Conservation (phyloP, 208 protist species). For the Borovskyia barvae region DNA sequence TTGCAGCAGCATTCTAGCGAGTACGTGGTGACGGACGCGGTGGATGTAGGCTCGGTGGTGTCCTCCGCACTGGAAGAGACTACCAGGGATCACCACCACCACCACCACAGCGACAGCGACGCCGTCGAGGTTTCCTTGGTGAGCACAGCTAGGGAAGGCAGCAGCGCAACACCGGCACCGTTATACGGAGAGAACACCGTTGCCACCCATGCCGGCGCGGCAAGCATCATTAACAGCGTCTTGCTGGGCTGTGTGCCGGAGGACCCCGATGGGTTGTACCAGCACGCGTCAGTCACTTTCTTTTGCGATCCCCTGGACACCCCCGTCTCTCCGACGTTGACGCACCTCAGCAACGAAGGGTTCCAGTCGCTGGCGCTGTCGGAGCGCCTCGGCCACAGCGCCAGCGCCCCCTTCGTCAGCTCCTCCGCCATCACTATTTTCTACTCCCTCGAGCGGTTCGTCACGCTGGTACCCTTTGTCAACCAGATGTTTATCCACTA, state of each 20-base stretch:
- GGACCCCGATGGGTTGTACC: constrained; percentile 9
- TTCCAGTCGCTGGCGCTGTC: constrained; percentile 12
- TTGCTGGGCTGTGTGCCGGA: constrained; percentile 40
- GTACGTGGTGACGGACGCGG: too few species aligned
- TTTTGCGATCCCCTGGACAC: constrained; percentile 12
- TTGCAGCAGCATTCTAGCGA: too few species aligned
- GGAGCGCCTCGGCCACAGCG: constrained; percentile 4
- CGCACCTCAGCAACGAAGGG: constrained; percentile 1
- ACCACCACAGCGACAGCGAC: background rate
- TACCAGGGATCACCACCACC: too few species aligned
- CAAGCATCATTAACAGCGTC: constrained; percentile 44
- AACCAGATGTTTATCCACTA: constrained; percentile 69
- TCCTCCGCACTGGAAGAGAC: too few species aligned
- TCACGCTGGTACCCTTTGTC: constrained; percentile 64
- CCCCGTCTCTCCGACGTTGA: background rate
- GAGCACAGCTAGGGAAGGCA: constrained; percentile 3
- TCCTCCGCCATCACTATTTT: constrained; percentile 47
- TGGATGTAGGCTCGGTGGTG: too few species aligned
- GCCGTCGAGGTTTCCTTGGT: background rate
- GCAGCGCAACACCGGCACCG: constrained; percentile 1
- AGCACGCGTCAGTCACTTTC: constrained; percentile 5
- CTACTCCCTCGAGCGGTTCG: constrained; percentile 44
- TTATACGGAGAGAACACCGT: constrained; percentile 14
- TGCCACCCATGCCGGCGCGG: constrained; percentile 36
- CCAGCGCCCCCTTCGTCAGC: constrained; percentile 6